Percentiles rank a stretch among this genome's conserved stretches.
Conservation (phyloP, 306 rosid species). For the Cyamopsis tetragonoloba region DNA sequence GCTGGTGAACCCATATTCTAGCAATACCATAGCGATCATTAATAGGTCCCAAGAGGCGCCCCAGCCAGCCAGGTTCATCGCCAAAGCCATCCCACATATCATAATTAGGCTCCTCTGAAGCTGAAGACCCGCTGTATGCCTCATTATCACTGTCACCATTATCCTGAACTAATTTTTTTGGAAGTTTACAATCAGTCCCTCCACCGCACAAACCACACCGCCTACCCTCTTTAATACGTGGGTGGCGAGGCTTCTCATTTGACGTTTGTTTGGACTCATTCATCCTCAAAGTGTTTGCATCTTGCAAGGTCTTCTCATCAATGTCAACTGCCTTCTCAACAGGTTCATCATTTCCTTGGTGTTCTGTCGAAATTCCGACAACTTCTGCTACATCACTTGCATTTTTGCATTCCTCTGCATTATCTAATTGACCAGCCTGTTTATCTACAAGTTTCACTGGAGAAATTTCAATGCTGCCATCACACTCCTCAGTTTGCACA, state of each 20-base stretch:
- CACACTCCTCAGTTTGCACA: slow-evolving; percentile 41
- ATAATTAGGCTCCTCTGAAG: slow-evolving; percentile 76
- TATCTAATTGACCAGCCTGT: slow-evolving; percentile 39
- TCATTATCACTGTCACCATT: slow-evolving; percentile 83
- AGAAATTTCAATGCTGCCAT: slow-evolving; percentile 31
- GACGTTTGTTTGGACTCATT: slow-evolving; percentile 35
- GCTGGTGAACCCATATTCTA: slow-evolving; percentile 97
- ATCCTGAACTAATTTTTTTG: slow-evolving; percentile 65
- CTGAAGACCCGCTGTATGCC: slow-evolving; percentile 73
- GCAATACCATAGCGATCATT: slow-evolving; percentile 92
- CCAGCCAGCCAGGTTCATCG: slow-evolving; percentile 93
- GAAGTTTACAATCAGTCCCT: slow-evolving; percentile 86
- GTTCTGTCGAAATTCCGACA: no score
- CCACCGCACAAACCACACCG: slow-evolving; percentile 97
- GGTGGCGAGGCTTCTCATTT: slow-evolving; percentile 35
- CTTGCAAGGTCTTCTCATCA: slow-evolving; percentile 33
- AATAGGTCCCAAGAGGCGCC: slow-evolving; percentile 89
- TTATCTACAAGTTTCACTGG: slow-evolving; percentile 32
- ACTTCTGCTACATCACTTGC: slow-evolving; percentile 37
- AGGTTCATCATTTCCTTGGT: not conserved
- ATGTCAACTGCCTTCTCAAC: slow-evolving; percentile 29
- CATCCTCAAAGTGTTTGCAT: slow-evolving; percentile 26
- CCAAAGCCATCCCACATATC: slow-evolving; percentile 97
- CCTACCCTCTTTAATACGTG: slow-evolving; percentile 72
- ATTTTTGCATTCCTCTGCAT: slow-evolving; percentile 39